phyloP scores from a whole-genome alignment of 805 yeast genomes.

The Maudiozyma barnettii region DNA sequence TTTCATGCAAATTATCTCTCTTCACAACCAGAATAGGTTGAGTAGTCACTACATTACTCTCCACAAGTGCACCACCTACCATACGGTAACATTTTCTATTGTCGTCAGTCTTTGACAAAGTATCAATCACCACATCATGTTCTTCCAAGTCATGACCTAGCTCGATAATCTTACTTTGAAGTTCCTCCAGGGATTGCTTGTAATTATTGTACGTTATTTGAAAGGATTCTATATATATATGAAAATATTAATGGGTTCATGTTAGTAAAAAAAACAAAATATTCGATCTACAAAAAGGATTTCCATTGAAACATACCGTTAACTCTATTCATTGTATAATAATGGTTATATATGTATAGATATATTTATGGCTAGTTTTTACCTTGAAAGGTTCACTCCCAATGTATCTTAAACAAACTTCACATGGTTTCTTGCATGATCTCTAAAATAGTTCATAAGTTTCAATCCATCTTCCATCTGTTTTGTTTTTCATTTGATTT shows the following conservation, averaged over 20 bases:
- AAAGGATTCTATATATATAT: constrained; percentile 22
- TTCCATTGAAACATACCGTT: neutral
- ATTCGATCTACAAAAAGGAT: neutral
- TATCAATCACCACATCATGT: constrained; percentile 46
- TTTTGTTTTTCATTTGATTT: no score
- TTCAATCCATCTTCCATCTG: no score
- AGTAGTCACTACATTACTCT: constrained; percentile 72
- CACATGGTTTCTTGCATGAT: no score
- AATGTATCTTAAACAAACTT: neutral
- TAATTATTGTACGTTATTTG: constrained; percentile 44
- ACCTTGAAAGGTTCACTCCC: neutral
- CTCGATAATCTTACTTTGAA: constrained; percentile 39
- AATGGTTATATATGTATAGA: neutral
- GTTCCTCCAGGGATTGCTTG: constrained; percentile 39
- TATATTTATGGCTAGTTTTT: neutral
- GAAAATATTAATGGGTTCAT: neutral
- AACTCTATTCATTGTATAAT: neutral
- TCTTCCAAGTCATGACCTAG: constrained; percentile 41
- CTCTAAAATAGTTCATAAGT: no score
- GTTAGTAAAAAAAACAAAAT: constrained; percentile 4
- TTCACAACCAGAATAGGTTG: constrained; percentile 52
- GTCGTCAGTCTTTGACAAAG: constrained; percentile 42
- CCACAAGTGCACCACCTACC: constrained; percentile 89
- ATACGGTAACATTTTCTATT: constrained; percentile 80
- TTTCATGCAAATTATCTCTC: constrained; percentile 33